These are phyloP conservation scores for Aspergillus affinis DNA, from an alignment of 495 filamentous ascomycete genomes.

Conservation along the genomic window DNA sequence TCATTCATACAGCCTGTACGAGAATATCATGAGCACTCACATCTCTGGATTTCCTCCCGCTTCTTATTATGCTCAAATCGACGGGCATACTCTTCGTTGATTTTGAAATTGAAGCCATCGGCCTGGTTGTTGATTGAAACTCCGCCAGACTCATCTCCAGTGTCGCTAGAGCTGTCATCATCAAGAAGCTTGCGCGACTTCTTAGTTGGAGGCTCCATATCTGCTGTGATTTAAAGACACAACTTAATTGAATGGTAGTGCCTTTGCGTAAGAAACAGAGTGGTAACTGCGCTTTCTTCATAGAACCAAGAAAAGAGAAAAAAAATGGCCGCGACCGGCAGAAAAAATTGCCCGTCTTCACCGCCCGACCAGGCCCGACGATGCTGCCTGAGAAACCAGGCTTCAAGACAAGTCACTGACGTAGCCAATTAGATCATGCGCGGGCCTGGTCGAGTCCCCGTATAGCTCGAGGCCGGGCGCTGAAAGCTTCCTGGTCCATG, in stretches of 20 bases:
- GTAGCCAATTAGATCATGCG: constrained; percentile 44
- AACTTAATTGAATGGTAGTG: constrained; percentile 6
- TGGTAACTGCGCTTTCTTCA: background rate
- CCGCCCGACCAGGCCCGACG: constrained; percentile 10
- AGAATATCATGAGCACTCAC: constrained; percentile 49
- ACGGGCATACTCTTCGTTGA: constrained; percentile 88
- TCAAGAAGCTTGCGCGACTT: constrained; percentile 47
- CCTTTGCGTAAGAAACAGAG: constrained; percentile 1
- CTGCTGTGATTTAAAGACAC: constrained; percentile 4
- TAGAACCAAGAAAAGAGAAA: constrained; percentile 30
- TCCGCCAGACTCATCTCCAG: constrained; percentile 52
- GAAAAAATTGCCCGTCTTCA: constrained; percentile 25
- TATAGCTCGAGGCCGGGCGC: constrained; percentile 19
- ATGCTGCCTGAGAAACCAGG: constrained; percentile 22
- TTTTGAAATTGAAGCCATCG: constrained; percentile 57
- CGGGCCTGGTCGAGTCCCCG: constrained; percentile 14
- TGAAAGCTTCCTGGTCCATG: constrained; percentile 19
- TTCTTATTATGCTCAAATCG: constrained; percentile 97
- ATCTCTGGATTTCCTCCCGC: constrained; percentile 78
- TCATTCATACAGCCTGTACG: background rate
- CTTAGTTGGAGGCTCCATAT: constrained; percentile 50
- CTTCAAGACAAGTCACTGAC: constrained; percentile 30
- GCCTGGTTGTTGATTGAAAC: constrained; percentile 36
- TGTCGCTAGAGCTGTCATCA: constrained; percentile 56
- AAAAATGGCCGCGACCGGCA: constrained; percentile 30